phyloP scores from a whole-genome alignment of 805 yeast species.

The Candida manassasensis region DNA sequence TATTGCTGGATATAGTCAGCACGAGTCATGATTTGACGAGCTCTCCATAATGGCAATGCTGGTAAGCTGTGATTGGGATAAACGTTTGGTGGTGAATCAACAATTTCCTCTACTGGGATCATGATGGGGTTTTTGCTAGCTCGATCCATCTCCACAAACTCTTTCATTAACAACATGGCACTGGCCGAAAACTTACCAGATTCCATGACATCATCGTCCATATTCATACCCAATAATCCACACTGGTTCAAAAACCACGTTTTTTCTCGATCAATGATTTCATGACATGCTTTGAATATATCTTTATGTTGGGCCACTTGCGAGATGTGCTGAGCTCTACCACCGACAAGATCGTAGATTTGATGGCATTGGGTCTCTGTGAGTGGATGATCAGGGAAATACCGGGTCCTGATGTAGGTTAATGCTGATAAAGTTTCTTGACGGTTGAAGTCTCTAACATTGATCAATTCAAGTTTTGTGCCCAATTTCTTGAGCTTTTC shows the following conservation, averaged over 20 bases:
- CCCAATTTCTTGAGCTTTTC: constrained; percentile 69
- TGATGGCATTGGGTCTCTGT: constrained; percentile 40
- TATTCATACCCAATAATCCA: constrained; percentile 66
- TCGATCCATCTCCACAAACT: constrained; percentile 65
- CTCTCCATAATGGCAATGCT: constrained; percentile 75
- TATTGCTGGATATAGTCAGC: constrained; percentile 73
- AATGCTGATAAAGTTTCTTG: constrained; percentile 53
- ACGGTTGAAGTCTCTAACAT: constrained; percentile 59
- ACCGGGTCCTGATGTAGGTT: constrained; percentile 42
- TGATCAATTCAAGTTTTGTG: constrained; percentile 68
- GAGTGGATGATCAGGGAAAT: constrained; percentile 34
- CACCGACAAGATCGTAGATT: constrained; percentile 70
- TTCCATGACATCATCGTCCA: constrained; percentile 91
- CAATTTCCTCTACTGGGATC: constrained; percentile 31
- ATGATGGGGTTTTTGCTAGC: constrained; percentile 21
- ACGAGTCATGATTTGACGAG: constrained; percentile 80
- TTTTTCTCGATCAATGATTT: constrained; percentile 71
- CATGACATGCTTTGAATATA: constrained; percentile 58
- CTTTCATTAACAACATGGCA: constrained; percentile 70
- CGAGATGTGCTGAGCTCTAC: constrained; percentile 77
- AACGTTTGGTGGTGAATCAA: constrained; percentile 13
- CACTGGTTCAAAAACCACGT: constrained; percentile 85
- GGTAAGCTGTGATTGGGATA: constrained; percentile 53
- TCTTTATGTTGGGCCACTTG: constrained; percentile 60
- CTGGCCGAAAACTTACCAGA: constrained; percentile 69